These are phyloP conservation scores for Candida dendrica DNA, from an alignment of 805 yeast species.

Conservation along the genomic window DNA sequence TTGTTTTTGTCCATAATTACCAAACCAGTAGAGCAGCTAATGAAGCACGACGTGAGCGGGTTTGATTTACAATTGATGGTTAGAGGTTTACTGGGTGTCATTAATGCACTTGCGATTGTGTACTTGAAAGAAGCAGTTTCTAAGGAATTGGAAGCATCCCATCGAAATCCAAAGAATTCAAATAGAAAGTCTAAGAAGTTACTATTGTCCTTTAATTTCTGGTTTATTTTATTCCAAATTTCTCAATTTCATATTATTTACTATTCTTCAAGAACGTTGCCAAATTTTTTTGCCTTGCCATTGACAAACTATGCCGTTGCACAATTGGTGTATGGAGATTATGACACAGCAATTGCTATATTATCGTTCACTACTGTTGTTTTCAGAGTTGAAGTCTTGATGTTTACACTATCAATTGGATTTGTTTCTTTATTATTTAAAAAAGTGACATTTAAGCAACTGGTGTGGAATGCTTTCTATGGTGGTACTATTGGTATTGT, in stretches of 20 bases:
- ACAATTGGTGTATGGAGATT: constrained; percentile 38
- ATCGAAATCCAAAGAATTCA: constrained; percentile 6
- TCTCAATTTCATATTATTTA: constrained; percentile 75
- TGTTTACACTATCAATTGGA: constrained; percentile 44
- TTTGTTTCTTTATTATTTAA: constrained; percentile 37
- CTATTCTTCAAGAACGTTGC: constrained; percentile 79
- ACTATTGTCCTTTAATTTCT: constrained; percentile 25
- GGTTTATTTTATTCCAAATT: constrained; percentile 53
- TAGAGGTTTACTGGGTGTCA: constrained; percentile 55
- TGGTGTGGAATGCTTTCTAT: constrained; percentile 30
- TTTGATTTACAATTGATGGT: constrained; percentile 44
- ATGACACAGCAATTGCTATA: constrained; percentile 40
- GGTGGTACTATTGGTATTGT: constrained; percentile 50
- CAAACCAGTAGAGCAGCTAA: constrained; percentile 26
- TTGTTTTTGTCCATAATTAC: constrained; percentile 41
- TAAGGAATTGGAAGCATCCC: constrained; percentile 18
- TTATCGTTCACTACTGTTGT: constrained; percentile 58
- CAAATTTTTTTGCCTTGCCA: constrained; percentile 78
- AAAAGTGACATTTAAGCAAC: constrained; percentile 35
- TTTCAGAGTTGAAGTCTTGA: constrained; percentile 66
- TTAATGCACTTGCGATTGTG: constrained; percentile 49
- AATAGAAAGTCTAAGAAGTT: constrained; percentile 6
- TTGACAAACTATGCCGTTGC: constrained; percentile 51
- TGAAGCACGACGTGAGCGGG: constrained; percentile 27
- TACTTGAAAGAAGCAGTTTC: constrained; percentile 36